Base-by-base conservation (phyloP, 768 basidiomycete genomes). In the Termitomyces sp. region DNA sequence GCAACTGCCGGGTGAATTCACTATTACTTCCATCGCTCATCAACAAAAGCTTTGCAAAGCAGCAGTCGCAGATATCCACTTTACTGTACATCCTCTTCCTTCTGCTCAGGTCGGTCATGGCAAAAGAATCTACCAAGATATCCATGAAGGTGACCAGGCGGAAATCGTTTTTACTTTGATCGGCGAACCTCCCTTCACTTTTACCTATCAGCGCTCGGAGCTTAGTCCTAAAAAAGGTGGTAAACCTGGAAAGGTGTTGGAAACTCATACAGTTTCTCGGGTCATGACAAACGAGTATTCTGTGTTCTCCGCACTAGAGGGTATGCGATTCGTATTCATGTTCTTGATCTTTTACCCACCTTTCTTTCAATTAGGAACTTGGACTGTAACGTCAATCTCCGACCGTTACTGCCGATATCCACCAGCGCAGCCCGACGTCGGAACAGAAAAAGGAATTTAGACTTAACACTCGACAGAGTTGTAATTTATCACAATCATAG, bases 151-250 rank as follows among this genome's bases (percentile, higher is more conserved):
- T 52, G 91, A 94, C 64, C 89, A 97, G 75, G 94, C 96, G 16
- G 91, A 94, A 69, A 97, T 99, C 56, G 72, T 88, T 39, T 98
- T 99, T 70, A 86, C 86, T 3, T 80, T 99, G 50, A 77, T 87
- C 31, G 97, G 97, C 42, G 89, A 91, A 66, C 89, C 97, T 16
- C 97, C 97, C 0, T 99, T 98, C 73, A 88, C 94, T 1, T 98
- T 99, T 72, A 94, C 94, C 0, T 95, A 95, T 70, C 91, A 94
- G 68, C 83, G 92, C 44, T 80, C 91, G 2, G 91, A 92, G 69
- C 78, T 84, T 18, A 79, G 76, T 47, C 68, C 74, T 3, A 84
- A 80, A 72, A 89, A 89, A 66, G 86, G 87, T 29, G 80, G 81
- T 46, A 85, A 81, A 60, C 76, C 82, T 39, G 84, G 84, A 49